These are phyloP conservation scores for Chaetothyriales sp. DNA, from an alignment of 2,329 filamentous ascomycete genomes.

Conservation along the genomic window DNA sequence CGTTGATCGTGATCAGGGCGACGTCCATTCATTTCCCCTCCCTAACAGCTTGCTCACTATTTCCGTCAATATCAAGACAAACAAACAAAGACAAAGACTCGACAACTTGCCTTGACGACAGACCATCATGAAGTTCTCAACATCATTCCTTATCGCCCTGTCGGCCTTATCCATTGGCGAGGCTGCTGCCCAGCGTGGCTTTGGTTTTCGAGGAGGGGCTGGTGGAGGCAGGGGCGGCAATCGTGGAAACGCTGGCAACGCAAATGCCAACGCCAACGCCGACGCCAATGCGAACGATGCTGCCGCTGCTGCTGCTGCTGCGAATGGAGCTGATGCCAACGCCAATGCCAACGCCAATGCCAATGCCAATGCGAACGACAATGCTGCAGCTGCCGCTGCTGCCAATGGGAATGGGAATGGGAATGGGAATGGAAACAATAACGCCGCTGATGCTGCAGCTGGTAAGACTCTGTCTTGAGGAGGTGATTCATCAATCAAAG, in stretches of 20 bases:
- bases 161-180: conserved; percentile 5
- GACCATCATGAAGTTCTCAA: not conserved
- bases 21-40: not conserved
- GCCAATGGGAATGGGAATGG: conserved; percentile 9
- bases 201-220: not conserved
- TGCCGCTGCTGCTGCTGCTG: too few relatives aligned
- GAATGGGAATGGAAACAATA: conserved; percentile 9
- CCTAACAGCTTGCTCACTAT: not conserved
- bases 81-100: too few relatives aligned
- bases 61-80: not conserved
- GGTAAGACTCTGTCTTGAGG: not conserved
- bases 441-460: not conserved
- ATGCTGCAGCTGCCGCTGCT: not conserved
- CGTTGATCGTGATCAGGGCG: conserved; percentile 1
- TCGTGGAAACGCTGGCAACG: conserved; percentile 1
- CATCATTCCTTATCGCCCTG: conserved; percentile 3
- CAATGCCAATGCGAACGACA: conserved; percentile 11
- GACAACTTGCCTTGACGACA: not conserved
- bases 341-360: conserved; percentile 8
- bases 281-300: conserved; percentile 13
- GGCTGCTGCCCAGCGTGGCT: conserved; percentile 3
- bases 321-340: conserved; percentile 11
- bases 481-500: not conserved
- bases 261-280: conserved; percentile 9
- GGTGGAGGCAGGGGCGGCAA: not conserved